Evolutionary conservation across 495 filamentous ascomycete species (phyloP), one percentile per base, ranked within the genome.

Genomic region (Penicillium crystallinum): DNA sequence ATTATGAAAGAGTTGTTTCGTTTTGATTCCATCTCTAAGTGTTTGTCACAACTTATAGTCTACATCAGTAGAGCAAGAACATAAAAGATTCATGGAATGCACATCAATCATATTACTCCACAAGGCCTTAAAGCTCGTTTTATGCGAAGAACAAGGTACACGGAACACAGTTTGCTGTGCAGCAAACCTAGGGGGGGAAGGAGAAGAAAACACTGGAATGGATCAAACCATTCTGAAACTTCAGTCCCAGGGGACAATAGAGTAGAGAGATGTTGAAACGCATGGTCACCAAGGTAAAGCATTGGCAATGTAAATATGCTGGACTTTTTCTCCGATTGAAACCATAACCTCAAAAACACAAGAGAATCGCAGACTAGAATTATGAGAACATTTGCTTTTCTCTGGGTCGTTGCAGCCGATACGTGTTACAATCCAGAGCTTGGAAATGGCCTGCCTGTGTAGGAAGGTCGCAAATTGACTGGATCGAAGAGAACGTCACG

Each of bases 71-170:
- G 1, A 25, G 6, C 12, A 41, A 33, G 6, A 41, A 34, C 25
- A 19, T 19, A 29, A 42, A 36, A 33, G 27, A 19, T 25, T 14
- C 29, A 49, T 34, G 36, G 40, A 54, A 54, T 57, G 36, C 57
- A 56, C 50, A 35, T 37, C 53, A 54, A 46, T 48, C 44, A 27
- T 47, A 39, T 52, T 48, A 53, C 38, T 37, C 42, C 35, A 57
- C 48, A 59, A 30, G 47, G 36, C 23, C 40, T 23, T 17, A 47
- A 40, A 53, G 22, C 49, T 52, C 47, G 25, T 29, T 44, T 35
- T 56, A 62, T 62, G 57, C 62, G 58, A 57, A 52, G 37, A 45
- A 56, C 36, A 62, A 55, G 46, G 46, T 37, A 45, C 55, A 54
- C 33, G 40, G 52, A 50, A 50, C 37, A 42, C 38, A 42, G 42